Conservation (phyloP, 1,284 basidiomycete genomes). For the Leccinum cinnamomeum region DNA sequence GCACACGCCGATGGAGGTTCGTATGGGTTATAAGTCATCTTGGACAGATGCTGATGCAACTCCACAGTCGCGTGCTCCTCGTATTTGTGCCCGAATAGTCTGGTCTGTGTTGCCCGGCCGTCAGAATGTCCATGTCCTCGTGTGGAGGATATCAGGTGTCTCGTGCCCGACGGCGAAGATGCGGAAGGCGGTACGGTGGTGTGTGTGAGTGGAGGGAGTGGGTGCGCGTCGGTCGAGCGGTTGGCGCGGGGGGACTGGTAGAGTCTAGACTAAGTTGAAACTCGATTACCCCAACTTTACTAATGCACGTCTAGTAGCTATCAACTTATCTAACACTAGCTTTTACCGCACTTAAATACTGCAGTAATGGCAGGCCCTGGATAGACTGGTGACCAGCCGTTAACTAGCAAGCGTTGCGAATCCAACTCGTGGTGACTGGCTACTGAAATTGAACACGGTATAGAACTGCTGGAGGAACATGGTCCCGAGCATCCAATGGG, state of each 20-base stretch:
- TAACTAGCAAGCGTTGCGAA: too few relatives aligned
- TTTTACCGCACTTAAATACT: too few relatives aligned
- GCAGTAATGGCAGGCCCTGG: too few relatives aligned
- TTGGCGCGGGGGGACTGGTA: slow-evolving; percentile 35
- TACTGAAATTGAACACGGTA: too few relatives aligned
- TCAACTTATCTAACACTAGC: too few relatives aligned
- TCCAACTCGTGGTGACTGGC: too few relatives aligned
- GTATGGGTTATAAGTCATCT: slow-evolving; percentile 7
- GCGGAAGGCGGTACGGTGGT: slow-evolving; percentile 47
- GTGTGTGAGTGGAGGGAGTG: slow-evolving; percentile 55
- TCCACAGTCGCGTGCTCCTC: slow-evolving; percentile 54
- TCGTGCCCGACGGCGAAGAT: slow-evolving; percentile 49
- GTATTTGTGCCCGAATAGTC: slow-evolving; percentile 62
- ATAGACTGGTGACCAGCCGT: too few relatives aligned
- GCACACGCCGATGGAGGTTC: slow-evolving; percentile 34
- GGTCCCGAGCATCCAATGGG: too few relatives aligned
- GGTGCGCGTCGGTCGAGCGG: slow-evolving; percentile 50
- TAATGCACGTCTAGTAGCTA: too few relatives aligned
- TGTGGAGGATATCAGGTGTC: slow-evolving; percentile 58
- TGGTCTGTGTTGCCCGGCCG: slow-evolving; percentile 55
- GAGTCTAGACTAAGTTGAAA: too few relatives aligned
- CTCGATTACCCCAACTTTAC: too few relatives aligned
- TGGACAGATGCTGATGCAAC: background rate
- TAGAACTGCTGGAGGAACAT: too few relatives aligned
- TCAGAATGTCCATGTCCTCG: slow-evolving; percentile 61